phyloP scores from a whole-genome alignment of 2,329 filamentous ascomycete genomes.

The Sarocladiaceae sp. region DNA sequence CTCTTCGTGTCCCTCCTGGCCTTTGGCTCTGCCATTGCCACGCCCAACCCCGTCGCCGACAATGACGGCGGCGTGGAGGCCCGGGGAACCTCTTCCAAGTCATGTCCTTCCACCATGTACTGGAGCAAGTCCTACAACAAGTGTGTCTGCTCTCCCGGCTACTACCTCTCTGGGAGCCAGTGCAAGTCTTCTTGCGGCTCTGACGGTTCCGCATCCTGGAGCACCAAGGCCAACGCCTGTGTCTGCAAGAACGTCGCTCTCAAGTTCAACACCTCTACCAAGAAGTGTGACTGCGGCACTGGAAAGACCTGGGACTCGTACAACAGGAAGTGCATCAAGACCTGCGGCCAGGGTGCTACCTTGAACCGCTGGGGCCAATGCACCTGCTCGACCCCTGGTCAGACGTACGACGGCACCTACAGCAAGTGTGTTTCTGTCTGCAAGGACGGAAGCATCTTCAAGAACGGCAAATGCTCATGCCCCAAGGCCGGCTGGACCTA shows the following conservation, averaged over 20 bases:
- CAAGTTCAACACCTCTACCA: not conserved
- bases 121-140: not conserved
- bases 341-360: not conserved
- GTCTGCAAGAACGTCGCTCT: not conserved
- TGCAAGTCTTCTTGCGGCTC: not conserved
- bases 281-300: not conserved
- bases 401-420: slow-evolving; percentile 2
- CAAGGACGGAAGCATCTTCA: not conserved
- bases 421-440: not conserved
- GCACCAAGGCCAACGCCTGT: not conserved
- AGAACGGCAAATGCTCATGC: not conserved
- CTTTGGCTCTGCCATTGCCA: slow-evolving; percentile 5
- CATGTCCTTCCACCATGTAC: too few relatives aligned
- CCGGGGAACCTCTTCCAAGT: too few relatives aligned
- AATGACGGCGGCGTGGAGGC: not conserved
- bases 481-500: not conserved
- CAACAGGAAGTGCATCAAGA: not conserved
- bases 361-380: not conserved
- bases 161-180: not conserved
- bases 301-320: not conserved
- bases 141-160: not conserved
- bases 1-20: slow-evolving; percentile 2
- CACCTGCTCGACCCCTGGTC: not conserved
- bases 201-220: not conserved
- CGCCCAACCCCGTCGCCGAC: not conserved